Base-by-base conservation (phyloP, 345 rosid species). In the Citropsis articulata region DNA sequence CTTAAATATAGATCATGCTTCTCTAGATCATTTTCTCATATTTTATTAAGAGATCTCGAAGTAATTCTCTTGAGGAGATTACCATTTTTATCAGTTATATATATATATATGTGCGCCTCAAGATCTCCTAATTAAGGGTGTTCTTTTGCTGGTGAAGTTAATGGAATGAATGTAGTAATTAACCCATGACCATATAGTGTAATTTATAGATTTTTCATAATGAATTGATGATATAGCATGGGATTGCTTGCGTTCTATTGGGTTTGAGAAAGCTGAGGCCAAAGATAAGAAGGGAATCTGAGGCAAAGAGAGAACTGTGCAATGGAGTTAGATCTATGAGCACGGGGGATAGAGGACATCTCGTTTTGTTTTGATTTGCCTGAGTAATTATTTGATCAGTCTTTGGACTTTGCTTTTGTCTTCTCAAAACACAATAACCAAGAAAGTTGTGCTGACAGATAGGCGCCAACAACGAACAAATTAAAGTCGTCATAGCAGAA, bases 381-480 rank as follows among this genome's bases (percentile, higher is more conserved):
- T 19, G 57, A n/a, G n/a, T 68, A 78, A 81, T 73, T n/a, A 66
- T 71, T 63, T 48, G 76, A 30, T 18, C 28, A 16, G 38, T 31
- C 27, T 59, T 53, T 75, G 80, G 78, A 56, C 68, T 82, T 73
- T 53, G 68, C 81, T 74, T 79, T 48, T 66, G 85, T 83, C 82
- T 73, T 83, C 71, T 75, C 80, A 79, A 83, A 72, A 62, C 85
- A 83, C 82, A 76, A 33, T 42, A 36, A 36, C 66, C 82, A 42
- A 83, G 80, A 83, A 79, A 81, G 33, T 40, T 48, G 9, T 21
- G 74, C 9, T 59, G 62, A 75, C 69, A 76, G 64, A 45, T 3
- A 13, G 50, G 9, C 13, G 79, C 76, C 73, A 75, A 62, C 14
- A 71, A 9, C 30, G 13, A 24, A 50, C 31, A 14, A 5, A 53